Percentiles rank a stretch among this genome's conserved stretches.
These are phyloP conservation scores for Fusarium xyrophilum DNA, from an alignment of 2,329 filamentous ascomycete species.

Conservation along the genomic window DNA sequence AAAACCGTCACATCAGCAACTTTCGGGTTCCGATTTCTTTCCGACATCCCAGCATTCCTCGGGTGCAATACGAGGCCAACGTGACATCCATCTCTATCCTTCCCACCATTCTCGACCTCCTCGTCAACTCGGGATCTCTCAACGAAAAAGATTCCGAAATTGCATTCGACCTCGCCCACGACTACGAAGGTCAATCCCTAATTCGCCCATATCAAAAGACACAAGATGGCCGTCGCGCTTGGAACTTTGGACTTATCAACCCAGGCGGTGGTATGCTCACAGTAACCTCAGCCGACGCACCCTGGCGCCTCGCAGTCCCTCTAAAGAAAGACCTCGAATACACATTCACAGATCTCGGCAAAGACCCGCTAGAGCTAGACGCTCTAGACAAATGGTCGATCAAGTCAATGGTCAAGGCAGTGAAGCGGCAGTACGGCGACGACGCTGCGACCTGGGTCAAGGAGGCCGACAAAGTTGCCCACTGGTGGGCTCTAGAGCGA, in stretches of 20 bases:
- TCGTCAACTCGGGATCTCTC: constrained; percentile 43
- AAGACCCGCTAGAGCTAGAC: constrained; percentile 42
- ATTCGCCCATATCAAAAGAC: constrained; percentile 39
- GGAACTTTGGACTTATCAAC: constrained; percentile 48
- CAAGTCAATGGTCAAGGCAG: constrained; percentile 30
- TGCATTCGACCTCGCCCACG: constrained; percentile 40
- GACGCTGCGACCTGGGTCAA: constrained; percentile 41
- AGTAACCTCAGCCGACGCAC: constrained; percentile 44
- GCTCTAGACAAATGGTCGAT: constrained; percentile 40
- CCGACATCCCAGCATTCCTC: constrained; percentile 44
- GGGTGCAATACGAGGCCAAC: constrained; percentile 41
- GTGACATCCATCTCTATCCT: constrained; percentile 44
- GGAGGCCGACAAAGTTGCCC: constrained; percentile 32
- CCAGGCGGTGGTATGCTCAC: constrained; percentile 45
- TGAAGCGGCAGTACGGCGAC: constrained; percentile 34
- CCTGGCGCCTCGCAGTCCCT: constrained; percentile 44
- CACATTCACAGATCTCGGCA: constrained; percentile 42
- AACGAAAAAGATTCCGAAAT: constrained; percentile 31
- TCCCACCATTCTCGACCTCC: constrained; percentile 45
- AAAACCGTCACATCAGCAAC: constrained; percentile 44
- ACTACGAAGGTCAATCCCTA: constrained; percentile 46
- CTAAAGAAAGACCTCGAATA: constrained; percentile 44
- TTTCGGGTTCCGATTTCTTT: constrained; percentile 44
- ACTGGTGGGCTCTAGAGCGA: constrained; percentile 33
- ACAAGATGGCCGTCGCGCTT: constrained; percentile 37